phyloP scores from a whole-genome alignment of 768 basidiomycete species.

The Galerina sulciceps region DNA sequence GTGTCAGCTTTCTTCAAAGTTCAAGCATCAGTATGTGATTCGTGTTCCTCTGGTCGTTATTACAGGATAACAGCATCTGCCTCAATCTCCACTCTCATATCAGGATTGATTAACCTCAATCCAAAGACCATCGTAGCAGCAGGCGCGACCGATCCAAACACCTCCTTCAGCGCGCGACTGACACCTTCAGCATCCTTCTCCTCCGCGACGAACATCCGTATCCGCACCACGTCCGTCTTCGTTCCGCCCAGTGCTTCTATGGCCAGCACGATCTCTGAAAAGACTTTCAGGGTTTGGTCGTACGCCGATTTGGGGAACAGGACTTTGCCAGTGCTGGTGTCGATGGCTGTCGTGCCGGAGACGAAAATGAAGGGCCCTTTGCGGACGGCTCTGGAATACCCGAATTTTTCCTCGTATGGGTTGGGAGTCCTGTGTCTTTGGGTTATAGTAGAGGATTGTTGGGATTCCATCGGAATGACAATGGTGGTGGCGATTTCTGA shows the following conservation, averaged over 20 bases:
- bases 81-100: constrained; percentile 62
- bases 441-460: background rate
- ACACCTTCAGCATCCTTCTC: constrained; percentile 43
- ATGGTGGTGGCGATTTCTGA: background rate
- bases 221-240: constrained; percentile 46
- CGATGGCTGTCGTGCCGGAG: constrained; percentile 56
- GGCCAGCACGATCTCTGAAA: constrained; percentile 47
- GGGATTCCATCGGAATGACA: background rate
- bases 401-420: constrained; percentile 54
- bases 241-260: constrained; percentile 47
- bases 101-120: constrained; percentile 43
- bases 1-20: no score
- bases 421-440: constrained; percentile 30
- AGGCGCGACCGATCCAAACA: constrained; percentile 44
- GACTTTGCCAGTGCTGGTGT: constrained; percentile 40
- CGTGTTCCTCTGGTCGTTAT: no score
- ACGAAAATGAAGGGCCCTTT: constrained; percentile 57
- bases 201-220: constrained; percentile 53
- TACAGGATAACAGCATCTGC: constrained; percentile 48
- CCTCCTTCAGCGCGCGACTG: constrained; percentile 45
- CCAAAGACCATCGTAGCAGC: constrained; percentile 62
- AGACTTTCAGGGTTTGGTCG: constrained; percentile 46
- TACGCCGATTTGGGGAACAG: constrained; percentile 49
- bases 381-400: constrained; percentile 56
- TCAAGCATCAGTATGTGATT: no score